A percentile compares a stretch with the other conserved stretches of the same genome.
phyloP scores from a whole-genome alignment of 495 filamentous ascomycete genomes.

The Acidiella bohemica region DNA sequence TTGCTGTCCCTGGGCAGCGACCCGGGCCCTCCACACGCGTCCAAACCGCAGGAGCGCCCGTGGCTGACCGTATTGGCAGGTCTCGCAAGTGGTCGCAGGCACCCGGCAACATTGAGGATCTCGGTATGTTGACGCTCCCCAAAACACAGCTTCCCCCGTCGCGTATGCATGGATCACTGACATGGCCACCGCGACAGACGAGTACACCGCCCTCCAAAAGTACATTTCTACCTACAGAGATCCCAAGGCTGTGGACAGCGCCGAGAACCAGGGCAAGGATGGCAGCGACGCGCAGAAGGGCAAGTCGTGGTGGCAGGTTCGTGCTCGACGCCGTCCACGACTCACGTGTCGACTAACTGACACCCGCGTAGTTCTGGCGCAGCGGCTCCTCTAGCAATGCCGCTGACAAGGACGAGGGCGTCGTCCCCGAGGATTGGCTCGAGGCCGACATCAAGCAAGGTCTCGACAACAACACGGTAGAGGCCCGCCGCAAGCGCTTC shows the following conservation, averaged over 20 bases:
- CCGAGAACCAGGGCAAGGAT: conserved; percentile 12
- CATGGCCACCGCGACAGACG: conserved; percentile 19
- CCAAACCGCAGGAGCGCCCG: background rate
- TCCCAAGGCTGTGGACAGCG: conserved; percentile 16
- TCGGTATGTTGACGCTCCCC: conserved; percentile 16
- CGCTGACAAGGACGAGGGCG: conserved; percentile 27
- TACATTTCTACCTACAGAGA: conserved; percentile 31
- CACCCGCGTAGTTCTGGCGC: conserved; percentile 38
- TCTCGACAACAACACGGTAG: conserved; percentile 44
- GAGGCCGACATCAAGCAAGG: conserved; percentile 55
- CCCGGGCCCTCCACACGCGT: background rate
- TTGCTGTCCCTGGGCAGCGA: background rate
- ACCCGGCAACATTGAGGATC: conserved; percentile 21
- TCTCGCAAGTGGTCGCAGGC: conserved; percentile 20
- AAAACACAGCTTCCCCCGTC: background rate
- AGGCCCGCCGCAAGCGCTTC: conserved; percentile 48
- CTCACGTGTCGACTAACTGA: conserved; percentile 18
- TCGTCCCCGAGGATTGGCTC: conserved; percentile 56
- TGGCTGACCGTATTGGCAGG: background rate
- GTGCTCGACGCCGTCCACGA: background rate
- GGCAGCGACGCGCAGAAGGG: conserved; percentile 20
- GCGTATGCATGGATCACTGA: conserved; percentile 6
- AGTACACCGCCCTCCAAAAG: conserved; percentile 28
- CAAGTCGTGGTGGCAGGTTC: conserved; percentile 17
- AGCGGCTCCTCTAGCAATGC: conserved; percentile 16